Percentiles rank a stretch among this genome's conserved stretches.
Evolutionary conservation across 768 basidiomycete species (phyloP).

Genomic region (Tylopilus plumbeoviolaceoides): DNA sequence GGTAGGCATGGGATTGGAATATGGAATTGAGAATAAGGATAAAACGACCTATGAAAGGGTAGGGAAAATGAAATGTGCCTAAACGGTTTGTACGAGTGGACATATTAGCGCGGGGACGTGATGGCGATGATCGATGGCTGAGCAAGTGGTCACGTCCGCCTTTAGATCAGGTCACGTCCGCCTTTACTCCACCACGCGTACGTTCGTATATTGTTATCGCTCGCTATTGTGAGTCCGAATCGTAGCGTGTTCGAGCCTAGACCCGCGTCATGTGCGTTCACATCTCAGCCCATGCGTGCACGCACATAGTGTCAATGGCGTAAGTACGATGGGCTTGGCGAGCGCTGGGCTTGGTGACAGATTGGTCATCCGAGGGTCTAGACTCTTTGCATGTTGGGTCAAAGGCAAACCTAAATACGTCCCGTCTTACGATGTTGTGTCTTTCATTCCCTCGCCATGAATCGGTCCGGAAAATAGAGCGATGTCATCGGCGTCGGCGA

Average conservation of each 20-base stretch:
- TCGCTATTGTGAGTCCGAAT: neutral
- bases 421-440: neutral
- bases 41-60: neutral
- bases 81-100: neutral
- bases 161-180: no score
- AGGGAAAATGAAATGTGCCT: neutral
- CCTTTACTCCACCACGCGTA: neutral
- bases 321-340: neutral
- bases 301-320: neutral
- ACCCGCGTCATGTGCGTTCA: neutral
- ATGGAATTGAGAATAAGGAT: neutral
- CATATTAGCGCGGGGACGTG: no score
- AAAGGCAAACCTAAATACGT: neutral
- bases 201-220: neutral
- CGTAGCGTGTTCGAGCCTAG: neutral
- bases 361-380: neutral
- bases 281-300: no score
- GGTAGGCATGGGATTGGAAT: neutral
- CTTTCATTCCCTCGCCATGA: no score
- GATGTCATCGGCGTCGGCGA: no score
- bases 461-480: neutral
- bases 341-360: neutral
- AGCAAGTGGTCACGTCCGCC: no score
- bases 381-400: neutral
- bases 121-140: no score